These are phyloP conservation scores for Ogataea hybrid DNA, from an alignment of 1,139 yeast genomes.

Conservation along the genomic window DNA sequence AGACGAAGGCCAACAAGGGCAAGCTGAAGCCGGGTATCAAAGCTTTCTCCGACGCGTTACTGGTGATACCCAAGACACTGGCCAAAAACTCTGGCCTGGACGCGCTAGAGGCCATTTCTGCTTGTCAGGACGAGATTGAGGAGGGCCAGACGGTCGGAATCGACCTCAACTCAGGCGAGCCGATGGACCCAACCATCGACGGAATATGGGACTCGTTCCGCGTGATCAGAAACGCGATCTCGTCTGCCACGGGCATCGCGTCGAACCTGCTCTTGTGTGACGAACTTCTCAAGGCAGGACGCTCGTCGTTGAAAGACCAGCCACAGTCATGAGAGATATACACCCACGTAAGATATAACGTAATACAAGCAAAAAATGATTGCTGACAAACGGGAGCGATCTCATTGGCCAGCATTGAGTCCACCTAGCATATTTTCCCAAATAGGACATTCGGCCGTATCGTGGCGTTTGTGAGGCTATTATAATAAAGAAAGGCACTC, in stretches of 20 bases:
- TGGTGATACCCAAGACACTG: slow-evolving; percentile 89
- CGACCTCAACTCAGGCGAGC: slow-evolving; percentile 88
- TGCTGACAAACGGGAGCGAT: neutral
- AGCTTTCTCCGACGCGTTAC: slow-evolving; percentile 90
- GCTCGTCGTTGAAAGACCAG: slow-evolving; percentile 77
- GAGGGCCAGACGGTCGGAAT: slow-evolving; percentile 88
- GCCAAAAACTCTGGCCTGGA: slow-evolving; percentile 94
- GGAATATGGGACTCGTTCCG: slow-evolving; percentile 97
- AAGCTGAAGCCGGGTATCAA: slow-evolving; percentile 85
- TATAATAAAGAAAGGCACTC: neutral
- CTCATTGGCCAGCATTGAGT: neutral
- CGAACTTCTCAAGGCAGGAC: slow-evolving; percentile 94
- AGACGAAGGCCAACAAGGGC: slow-evolving; percentile 67
- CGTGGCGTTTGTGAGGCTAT: neutral
- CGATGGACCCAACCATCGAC: slow-evolving; percentile 91
- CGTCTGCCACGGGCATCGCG: slow-evolving; percentile 93
- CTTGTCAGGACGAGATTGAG: slow-evolving; percentile 84
- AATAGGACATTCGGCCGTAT: neutral
- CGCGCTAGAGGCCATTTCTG: slow-evolving; percentile 82
- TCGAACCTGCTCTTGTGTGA: slow-evolving; percentile 91
- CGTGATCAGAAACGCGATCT: slow-evolving; percentile 87
- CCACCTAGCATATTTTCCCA: neutral
- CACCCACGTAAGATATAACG: neutral
- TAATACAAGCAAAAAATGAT: neutral
- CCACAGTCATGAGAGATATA: slow-evolving; percentile 10